Conservation (phyloP, 2,329 filamentous ascomycete genomes). For the Trichothecium sympodiale region DNA sequence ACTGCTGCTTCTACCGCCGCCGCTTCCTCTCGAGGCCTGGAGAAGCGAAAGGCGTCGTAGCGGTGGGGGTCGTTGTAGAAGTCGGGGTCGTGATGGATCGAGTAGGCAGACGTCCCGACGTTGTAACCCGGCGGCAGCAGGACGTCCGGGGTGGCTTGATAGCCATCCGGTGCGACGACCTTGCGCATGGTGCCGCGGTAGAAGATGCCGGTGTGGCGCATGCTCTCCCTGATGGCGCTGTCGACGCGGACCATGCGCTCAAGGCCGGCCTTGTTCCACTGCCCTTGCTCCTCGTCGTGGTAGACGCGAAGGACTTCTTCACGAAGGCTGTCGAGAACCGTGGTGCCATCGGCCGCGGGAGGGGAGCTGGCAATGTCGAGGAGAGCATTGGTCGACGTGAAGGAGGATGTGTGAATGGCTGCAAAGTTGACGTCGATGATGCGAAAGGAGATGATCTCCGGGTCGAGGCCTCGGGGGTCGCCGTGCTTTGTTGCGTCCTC, state of each 20-base stretch:
- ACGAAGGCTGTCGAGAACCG: slow-evolving; percentile 18
- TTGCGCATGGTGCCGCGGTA: slow-evolving; percentile 13
- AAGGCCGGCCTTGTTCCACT: slow-evolving; percentile 27
- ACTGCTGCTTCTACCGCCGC: not conserved
- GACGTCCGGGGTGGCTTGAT: slow-evolving; percentile 19
- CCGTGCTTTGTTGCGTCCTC: not conserved
- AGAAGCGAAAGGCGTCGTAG: slow-evolving; percentile 31
- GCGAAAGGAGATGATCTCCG: not conserved
- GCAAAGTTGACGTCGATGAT: slow-evolving; percentile 4
- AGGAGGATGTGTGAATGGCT: slow-evolving; percentile 3
- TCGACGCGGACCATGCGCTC: slow-evolving; percentile 25
- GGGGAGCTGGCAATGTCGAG: slow-evolving; percentile 2
- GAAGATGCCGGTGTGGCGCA: slow-evolving; percentile 14
- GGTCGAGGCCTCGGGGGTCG: not conserved
- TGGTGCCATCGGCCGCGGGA: not conserved
- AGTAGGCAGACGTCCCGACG: slow-evolving; percentile 19
- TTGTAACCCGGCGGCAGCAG: slow-evolving; percentile 19
- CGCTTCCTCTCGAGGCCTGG: slow-evolving; percentile 10
- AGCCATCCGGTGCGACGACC: slow-evolving; percentile 11
- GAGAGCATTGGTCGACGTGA: slow-evolving; percentile 2
- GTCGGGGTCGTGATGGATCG: slow-evolving; percentile 17
- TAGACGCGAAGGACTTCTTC: slow-evolving; percentile 23
- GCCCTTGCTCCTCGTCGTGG: slow-evolving; percentile 7
- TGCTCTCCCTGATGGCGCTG: slow-evolving; percentile 30
- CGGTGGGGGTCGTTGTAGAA: slow-evolving; percentile 20